Percentiles rank a stretch among this genome's conserved stretches.
Conservation (phyloP, 208 protist genomes). For the Vickermania ingenoplastis region DNA sequence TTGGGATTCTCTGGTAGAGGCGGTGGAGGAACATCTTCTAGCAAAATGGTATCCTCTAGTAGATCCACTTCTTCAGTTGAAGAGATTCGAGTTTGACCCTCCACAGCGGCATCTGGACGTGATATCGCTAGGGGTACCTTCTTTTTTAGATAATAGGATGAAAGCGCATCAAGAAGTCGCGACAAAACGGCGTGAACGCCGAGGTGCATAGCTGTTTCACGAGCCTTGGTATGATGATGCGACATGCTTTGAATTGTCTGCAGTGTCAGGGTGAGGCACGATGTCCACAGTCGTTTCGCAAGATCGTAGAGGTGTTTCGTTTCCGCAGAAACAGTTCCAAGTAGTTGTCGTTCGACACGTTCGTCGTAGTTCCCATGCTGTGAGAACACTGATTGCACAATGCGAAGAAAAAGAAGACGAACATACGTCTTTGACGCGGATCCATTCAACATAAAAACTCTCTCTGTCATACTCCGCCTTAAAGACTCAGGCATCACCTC, state of each 20-base stretch:
- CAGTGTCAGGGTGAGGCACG: background rate
- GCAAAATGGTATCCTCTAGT: background rate
- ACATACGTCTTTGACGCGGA: conserved; percentile 1
- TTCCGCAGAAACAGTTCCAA: background rate
- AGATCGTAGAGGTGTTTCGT: background rate
- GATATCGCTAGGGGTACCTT: background rate
- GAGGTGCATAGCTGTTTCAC: background rate
- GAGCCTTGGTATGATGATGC: background rate
- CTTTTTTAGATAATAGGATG: background rate
- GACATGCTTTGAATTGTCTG: background rate
- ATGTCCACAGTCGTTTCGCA: background rate
- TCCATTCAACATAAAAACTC: background rate
- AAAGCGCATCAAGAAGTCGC: background rate
- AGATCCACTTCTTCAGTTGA: background rate
- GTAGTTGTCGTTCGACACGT: background rate
- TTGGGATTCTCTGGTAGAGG: background rate
- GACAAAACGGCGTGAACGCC: background rate
- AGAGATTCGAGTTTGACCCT: background rate
- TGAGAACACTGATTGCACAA: background rate
- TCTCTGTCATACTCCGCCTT: background rate
- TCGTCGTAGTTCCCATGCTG: background rate
- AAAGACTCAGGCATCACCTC: background rate
- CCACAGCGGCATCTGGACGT: background rate
- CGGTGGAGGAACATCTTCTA: background rate
- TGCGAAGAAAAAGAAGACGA: conserved; percentile 4